Evolutionary conservation across 768 basidiomycete species (phyloP).

Genomic region (Auricularia auricula-judae): DNA sequence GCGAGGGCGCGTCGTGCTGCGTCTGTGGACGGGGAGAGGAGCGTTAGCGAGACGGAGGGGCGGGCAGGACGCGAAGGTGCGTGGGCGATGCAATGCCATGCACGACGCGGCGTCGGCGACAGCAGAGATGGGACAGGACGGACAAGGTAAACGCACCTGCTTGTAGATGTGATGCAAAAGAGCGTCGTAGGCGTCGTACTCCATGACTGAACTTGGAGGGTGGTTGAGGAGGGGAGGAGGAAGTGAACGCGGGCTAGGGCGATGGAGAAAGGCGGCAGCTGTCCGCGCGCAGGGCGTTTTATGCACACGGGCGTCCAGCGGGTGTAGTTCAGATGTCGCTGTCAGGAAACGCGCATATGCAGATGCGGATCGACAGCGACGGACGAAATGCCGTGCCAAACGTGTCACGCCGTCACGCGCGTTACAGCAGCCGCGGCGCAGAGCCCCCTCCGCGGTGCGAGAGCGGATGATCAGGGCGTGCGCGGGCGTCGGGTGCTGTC

Average conservation of each 20-base stretch:
- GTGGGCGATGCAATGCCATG: too few relatives aligned
- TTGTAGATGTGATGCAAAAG: conserved; percentile 8
- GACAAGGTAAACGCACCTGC: background rate
- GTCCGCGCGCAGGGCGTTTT: background rate
- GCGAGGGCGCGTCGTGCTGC: conserved; percentile 35
- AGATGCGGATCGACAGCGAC: too few relatives aligned
- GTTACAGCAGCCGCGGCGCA: too few relatives aligned
- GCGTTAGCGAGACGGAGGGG: background rate
- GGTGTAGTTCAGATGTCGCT: background rate
- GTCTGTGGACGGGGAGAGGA: background rate
- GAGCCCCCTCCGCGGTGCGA: background rate
- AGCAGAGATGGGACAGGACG: background rate
- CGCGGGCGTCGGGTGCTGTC: background rate
- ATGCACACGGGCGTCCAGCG: background rate
- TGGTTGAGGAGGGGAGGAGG: background rate
- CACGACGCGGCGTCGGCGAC: too few relatives aligned
- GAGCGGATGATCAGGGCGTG: background rate
- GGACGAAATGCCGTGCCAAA: too few relatives aligned
- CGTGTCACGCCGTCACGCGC: too few relatives aligned
- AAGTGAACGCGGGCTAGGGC: background rate
- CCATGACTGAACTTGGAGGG: background rate
- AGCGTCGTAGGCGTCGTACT: conserved; percentile 8
- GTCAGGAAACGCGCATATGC: too few relatives aligned
- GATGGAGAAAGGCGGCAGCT: background rate
- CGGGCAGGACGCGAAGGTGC: background rate